phyloP scores from a whole-genome alignment of 2,329 filamentous ascomycete genomes.

The Acarospora socialis region DNA sequence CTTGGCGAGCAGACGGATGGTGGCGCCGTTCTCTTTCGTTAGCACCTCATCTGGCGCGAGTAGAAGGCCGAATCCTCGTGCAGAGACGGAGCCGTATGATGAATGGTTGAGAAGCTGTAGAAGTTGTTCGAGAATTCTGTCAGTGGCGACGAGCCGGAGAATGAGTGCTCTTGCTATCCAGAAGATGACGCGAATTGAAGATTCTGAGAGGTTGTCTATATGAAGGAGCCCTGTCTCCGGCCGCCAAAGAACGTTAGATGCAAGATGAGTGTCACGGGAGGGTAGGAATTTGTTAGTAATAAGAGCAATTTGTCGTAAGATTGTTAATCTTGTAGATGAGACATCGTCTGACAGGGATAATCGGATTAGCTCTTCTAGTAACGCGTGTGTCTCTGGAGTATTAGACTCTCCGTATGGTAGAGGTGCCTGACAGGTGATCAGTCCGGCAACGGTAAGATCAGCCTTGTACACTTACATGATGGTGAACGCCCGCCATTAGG shows the following conservation, averaged over 20 bases:
- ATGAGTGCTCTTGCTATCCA: slow-evolving; percentile 47
- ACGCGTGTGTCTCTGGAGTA: slow-evolving; percentile 15
- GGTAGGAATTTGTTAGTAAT: slow-evolving; percentile 26
- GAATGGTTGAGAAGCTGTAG: slow-evolving; percentile 30
- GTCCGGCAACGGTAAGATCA: slow-evolving; percentile 20
- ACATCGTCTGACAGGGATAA: slow-evolving; percentile 13
- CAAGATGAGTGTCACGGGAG: slow-evolving; percentile 11
- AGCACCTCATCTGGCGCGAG: slow-evolving; percentile 48
- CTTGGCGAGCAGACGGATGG: slow-evolving; percentile 46
- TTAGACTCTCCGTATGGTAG: slow-evolving; percentile 22
- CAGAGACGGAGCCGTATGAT: slow-evolving; percentile 36
- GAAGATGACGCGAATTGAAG: slow-evolving; percentile 41
- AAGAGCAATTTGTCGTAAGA: slow-evolving; percentile 20
- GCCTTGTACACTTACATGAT: slow-evolving; percentile 9
- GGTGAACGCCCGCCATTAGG: slow-evolving; percentile 35
- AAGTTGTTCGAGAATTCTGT: slow-evolving; percentile 37
- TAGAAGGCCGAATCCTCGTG: slow-evolving; percentile 44
- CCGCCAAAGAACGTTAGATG: slow-evolving; percentile 4
- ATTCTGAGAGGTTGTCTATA: slow-evolving; percentile 20
- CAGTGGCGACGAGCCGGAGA: slow-evolving; percentile 37
- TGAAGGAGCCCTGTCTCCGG: slow-evolving; percentile 19
- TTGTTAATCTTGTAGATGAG: slow-evolving; percentile 9
- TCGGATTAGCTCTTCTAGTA: slow-evolving; percentile 16
- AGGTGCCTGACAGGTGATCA: slow-evolving; percentile 25
- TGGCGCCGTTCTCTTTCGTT: slow-evolving; percentile 45